Evolutionary conservation across 2,329 filamentous ascomycete genomes (phyloP).

Genomic region (Bertia moriformis): DNA sequence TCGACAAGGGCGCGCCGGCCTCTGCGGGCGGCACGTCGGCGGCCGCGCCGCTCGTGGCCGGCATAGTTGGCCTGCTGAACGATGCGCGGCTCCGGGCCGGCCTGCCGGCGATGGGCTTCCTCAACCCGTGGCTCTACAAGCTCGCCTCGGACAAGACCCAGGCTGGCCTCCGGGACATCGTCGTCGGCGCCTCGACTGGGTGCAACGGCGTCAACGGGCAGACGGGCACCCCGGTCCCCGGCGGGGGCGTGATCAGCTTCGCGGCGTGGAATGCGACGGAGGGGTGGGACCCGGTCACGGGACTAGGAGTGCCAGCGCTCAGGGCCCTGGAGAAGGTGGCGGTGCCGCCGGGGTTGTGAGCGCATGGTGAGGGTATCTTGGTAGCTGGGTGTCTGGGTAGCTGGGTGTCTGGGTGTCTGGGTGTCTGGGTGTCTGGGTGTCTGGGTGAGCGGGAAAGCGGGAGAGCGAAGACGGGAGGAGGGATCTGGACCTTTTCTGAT

Average conservation of each 20-base stretch:
- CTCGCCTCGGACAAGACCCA: no score
- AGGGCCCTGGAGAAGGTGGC: no score
- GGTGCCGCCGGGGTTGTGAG: no score
- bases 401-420: no score
- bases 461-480: no score
- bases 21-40: conserved; percentile 26
- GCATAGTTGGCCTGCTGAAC: conserved; percentile 50
- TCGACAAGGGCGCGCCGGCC: conserved; percentile 19
- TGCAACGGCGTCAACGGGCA: background rate
- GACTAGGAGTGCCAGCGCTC: no score
- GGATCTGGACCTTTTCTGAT: no score
- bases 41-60: conserved; percentile 45
- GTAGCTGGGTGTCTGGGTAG: no score
- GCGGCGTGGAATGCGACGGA: conserved; percentile 4
- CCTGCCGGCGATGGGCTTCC: conserved; percentile 36
- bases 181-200: conserved; percentile 6
- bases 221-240: background rate
- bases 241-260: conserved; percentile 3
- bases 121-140: conserved; percentile 46
- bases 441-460: no score
- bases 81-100: conserved; percentile 41
- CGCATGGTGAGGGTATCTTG: no score
- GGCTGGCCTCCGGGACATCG: conserved; percentile 20
- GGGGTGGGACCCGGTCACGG: conserved; percentile 7
- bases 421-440: no score